Base-by-base conservation (phyloP, 2,329 filamentous ascomycete species). In the Colletotrichum sp. region DNA sequence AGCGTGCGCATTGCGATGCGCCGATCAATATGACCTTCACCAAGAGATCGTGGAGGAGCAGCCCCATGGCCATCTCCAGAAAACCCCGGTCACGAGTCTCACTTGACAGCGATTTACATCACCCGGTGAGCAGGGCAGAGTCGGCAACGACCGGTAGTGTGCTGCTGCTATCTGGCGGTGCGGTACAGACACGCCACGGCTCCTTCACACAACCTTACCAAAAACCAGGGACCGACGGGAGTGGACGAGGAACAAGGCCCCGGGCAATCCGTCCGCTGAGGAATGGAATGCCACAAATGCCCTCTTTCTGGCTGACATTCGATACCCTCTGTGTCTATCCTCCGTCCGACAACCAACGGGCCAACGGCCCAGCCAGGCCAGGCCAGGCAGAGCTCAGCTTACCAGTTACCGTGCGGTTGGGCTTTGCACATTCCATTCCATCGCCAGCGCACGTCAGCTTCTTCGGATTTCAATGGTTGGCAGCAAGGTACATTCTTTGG, bases 91-190 rank as follows among this genome's bases (percentile, higher is more conserved):
- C 69, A 49, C 69, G 57, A 36, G 73, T 73, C 73, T 73, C 64
- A 57, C n/a, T 73, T 44, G 57, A 44, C 73, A 49, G 39, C 44
- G 64, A 64, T 68, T 68, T n/a, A 59, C 73, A 65, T 68, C 63
- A 44, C 63, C 70, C 64, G 55, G 57, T 73, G 69, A 76, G 73
- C 70, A 76, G 64, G 63, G 63, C 70, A 62, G 64, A 64, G 70
- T 59, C 73, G 69, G 73, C 26, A 63, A 65, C 36, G 63, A 64
- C 28, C 32, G 26, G 55, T 59, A 59, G 44, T 49, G n/a, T 21
- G 44, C 10, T 49, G 36, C 16, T 44, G 18, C 39, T 49, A 18
- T 18, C 39, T 49, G 39, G 36, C 36, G 16, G 36, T 44, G 36
- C 36, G 55, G 69, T 57, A 64, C 26, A 59, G 70, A 60, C 64